Base-by-base conservation (phyloP, 208 protist genomes). In the Lotmaria passim region DNA sequence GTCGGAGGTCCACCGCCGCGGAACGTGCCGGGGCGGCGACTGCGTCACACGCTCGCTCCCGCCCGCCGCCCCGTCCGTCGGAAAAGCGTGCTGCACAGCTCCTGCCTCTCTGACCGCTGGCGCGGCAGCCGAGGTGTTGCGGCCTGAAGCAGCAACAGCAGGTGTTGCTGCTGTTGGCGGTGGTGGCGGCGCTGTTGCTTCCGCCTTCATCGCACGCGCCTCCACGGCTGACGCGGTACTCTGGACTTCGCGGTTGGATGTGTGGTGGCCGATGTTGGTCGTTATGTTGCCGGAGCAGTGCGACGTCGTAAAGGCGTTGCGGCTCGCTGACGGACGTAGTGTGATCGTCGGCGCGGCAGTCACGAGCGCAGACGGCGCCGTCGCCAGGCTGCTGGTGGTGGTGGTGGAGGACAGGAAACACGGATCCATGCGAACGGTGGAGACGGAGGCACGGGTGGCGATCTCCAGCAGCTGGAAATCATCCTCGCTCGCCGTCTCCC, bases 381-480 rank as follows among this genome's bases (percentile, higher is more conserved):
- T 7, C 5, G 17, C 62, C 19, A 60, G 23, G 62, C 50, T 51
- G 30, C 71, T 53, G 48, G 8, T 43, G 15, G 59, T n/a, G n/a
- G n/a, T n/a, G n/a, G n/a, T n/a, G n/a, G n/a, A n/a, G n/a, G n/a
- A n/a, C n/a, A n/a, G 36, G 1, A 47, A 7, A 17, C n/a, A 55
- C 2, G 43, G 62, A 5, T 53, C 47, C 28, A 63, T 61, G 15
- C 50, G 51, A 11, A 76, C 62, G 17, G 83, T 85, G 1, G 76
- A 81, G 41, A 82, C 55, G 19, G 83, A 85, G 38, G 69, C 83
- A n/a, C 67, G 60, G 7, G 83, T 88, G 43, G 81, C 72, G 12
- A 88, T 68, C 52, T 88, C 83, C 15, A 85, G 73, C 46, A 69
- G 28, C 31, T 70, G 46, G 21, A 71, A 41, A n/a, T 70, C 63